Evolutionary conservation across 495 filamentous ascomycete genomes (phyloP), one percentile per base, ranked within the genome.

Genomic region (Daldinia loculata): DNA sequence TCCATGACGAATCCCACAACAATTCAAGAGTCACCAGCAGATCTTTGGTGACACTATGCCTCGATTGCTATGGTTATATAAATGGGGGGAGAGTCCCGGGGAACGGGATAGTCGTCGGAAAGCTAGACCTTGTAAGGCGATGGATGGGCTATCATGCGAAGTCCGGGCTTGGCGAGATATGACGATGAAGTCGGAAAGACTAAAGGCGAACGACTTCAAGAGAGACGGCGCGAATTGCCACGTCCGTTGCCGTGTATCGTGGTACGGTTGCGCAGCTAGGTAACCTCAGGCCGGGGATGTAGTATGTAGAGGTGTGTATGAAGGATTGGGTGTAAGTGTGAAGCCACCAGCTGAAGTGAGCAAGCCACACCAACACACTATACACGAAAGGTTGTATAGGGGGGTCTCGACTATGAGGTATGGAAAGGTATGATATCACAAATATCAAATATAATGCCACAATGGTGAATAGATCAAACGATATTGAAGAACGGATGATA

Each of bases 1-100:
- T 77, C 75, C 75, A 77, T 77, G 75, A 77, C 75, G 75, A 76
- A 70, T 70, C 68, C 69, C 74, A 70, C 69, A 53, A 57, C 53
- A 77, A 63, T 66, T 72, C 48, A 58, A 70, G 61, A 68, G 74
- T 41, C 63, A 71, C 67, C 65, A 66, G 69, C 55, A 71, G 64
- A 30, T 68, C 34, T 63, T 72, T 64, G 69, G 69, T 68, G 69
- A 67, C 69, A 68, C 69, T 67, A 68, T 72, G 38, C 55, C 38
- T 72, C 38, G 60, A 68, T 27, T 68, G 69, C 45, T 67, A 67
- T 61, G 64, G 64, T 65, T 52, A 17, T 59, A 58, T 61, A 56
- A 57, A 45, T 26, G 17, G 51, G 41, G 65, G 51, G 58, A 29
- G 57, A 29, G 65, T 60, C 62, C 70, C 64, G 26, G 53, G 62